phyloP scores from a whole-genome alignment of 306 rosid genomes.

The Lathyrus sativus region DNA sequence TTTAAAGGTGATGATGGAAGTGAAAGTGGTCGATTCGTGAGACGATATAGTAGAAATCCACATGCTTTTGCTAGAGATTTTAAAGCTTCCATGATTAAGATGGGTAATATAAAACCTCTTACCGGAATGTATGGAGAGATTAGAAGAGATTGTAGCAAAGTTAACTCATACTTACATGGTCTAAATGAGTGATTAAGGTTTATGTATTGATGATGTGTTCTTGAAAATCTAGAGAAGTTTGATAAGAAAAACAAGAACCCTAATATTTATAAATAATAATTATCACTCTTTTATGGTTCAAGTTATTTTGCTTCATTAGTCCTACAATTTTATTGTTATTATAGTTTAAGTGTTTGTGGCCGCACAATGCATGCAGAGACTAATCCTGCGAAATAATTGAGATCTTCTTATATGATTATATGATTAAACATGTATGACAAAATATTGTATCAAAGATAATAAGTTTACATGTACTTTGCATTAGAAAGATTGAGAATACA shows the following conservation, averaged over 20 bases:
- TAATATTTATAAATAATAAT: too few relatives aligned
- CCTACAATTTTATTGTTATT: too few relatives aligned
- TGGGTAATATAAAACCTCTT: conserved; percentile 46
- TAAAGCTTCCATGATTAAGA: conserved; percentile 45
- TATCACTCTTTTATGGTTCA: too few relatives aligned
- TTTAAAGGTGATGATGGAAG: conserved; percentile 41
- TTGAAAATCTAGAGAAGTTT: not conserved
- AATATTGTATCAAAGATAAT: not conserved
- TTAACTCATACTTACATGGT: conserved; percentile 1
- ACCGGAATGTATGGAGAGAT: conserved; percentile 40
- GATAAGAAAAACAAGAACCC: too few relatives aligned
- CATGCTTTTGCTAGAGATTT: conserved; percentile 42
- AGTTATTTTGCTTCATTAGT: too few relatives aligned
- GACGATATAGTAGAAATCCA: conserved; percentile 16
- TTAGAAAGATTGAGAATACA: not conserved
- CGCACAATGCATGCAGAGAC: too few relatives aligned
- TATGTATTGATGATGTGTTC: not conserved
- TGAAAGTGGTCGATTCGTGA: conserved; percentile 40
- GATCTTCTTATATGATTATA: not conserved
- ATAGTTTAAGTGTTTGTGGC: too few relatives aligned
- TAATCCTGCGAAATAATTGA: too few relatives aligned
- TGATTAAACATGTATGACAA: not conserved
- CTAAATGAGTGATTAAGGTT: not conserved
- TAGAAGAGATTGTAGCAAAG: conserved; percentile 42
- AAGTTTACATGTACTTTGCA: not conserved